Percentiles rank a stretch among this genome's conserved stretches.
Conservation (phyloP, 108 stramenopile species). For the Hondaea fermentalgiana region DNA sequence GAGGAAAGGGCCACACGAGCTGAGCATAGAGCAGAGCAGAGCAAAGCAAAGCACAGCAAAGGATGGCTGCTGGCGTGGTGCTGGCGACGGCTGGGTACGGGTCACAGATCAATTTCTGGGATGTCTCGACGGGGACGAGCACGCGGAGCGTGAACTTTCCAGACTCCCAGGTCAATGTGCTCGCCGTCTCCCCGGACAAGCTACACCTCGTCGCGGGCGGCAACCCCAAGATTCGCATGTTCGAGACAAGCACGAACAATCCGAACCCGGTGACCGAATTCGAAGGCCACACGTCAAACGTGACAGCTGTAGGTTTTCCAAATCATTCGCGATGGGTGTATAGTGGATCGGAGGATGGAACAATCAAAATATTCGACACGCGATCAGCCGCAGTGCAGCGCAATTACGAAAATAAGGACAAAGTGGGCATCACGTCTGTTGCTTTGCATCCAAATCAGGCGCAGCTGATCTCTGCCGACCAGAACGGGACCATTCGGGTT, state of each 20-base stretch:
- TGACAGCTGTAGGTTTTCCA: slow-evolving; percentile 91
- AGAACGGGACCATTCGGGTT: background rate
- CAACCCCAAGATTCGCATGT: background rate
- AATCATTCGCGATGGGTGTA: slow-evolving; percentile 83
- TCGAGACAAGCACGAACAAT: slow-evolving; percentile 9
- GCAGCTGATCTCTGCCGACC: slow-evolving; percentile 74
- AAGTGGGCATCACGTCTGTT: slow-evolving; percentile 74
- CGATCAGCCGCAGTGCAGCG: slow-evolving; percentile 71
- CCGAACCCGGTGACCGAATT: slow-evolving; percentile 35
- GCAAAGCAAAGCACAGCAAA: background rate
- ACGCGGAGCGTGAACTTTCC: slow-evolving; percentile 73
- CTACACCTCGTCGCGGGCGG: slow-evolving; percentile 78
- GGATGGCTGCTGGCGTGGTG: slow-evolving; percentile 53
- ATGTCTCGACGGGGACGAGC: slow-evolving; percentile 81
- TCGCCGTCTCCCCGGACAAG: slow-evolving; percentile 92
- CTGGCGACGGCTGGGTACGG: slow-evolving; percentile 93
- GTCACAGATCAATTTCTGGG: slow-evolving; percentile 96
- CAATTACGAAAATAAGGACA: slow-evolving; percentile 69
- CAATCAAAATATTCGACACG: slow-evolving; percentile 82
- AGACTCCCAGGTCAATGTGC: slow-evolving; percentile 84
- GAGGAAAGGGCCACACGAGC: too few relatives aligned
- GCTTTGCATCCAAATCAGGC: slow-evolving; percentile 79
- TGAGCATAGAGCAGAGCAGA: too few relatives aligned
- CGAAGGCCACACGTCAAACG: slow-evolving; percentile 68
- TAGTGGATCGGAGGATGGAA: slow-evolving; percentile 55